Conservation (phyloP, 495 filamentous ascomycete genomes). For the Hypoxylon rickii region DNA sequence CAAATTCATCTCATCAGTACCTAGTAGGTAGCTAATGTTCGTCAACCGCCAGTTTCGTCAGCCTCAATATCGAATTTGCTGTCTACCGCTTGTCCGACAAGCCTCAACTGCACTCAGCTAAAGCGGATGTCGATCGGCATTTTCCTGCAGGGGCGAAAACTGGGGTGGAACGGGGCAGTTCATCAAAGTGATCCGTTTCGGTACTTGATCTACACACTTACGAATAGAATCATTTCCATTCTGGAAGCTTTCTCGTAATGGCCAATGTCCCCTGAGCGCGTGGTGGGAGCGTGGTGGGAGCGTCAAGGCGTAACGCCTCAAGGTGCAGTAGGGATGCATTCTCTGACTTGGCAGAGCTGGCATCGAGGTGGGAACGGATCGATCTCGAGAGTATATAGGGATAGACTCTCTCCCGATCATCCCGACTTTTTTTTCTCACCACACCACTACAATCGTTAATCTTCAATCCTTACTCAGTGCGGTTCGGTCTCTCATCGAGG, state of each 20-base stretch:
- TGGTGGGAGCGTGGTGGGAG: no score
- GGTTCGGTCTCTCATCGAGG: constrained; percentile 17
- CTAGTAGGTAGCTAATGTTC: not conserved
- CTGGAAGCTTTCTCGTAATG: not conserved
- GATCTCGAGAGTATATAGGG: constrained; percentile 7
- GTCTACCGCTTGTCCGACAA: not conserved
- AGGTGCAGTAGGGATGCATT: constrained; percentile 1
- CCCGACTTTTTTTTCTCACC: not conserved
- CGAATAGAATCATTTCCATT: constrained; percentile 26
- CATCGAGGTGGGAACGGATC: constrained; percentile 1
- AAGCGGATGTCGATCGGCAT: constrained; percentile 28
- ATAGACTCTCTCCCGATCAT: constrained; percentile 1
- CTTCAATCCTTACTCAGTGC: constrained; percentile 9
- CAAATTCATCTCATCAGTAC: constrained; percentile 1
- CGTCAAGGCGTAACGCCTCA: no score
- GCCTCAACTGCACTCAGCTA: not conserved
- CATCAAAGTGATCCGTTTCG: constrained; percentile 9
- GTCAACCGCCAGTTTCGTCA: constrained; percentile 3
- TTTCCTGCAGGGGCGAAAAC: constrained; percentile 16
- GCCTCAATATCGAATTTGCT: constrained; percentile 17
- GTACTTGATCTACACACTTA: constrained; percentile 27
- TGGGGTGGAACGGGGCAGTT: constrained; percentile 13
- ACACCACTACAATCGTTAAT: constrained; percentile 20
- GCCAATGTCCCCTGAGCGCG: not conserved
- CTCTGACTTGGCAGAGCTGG: constrained; percentile 6